Evolutionary conservation across 2,329 filamentous ascomycete genomes (phyloP).

Genomic region (Drechslerella stenobrocha): DNA sequence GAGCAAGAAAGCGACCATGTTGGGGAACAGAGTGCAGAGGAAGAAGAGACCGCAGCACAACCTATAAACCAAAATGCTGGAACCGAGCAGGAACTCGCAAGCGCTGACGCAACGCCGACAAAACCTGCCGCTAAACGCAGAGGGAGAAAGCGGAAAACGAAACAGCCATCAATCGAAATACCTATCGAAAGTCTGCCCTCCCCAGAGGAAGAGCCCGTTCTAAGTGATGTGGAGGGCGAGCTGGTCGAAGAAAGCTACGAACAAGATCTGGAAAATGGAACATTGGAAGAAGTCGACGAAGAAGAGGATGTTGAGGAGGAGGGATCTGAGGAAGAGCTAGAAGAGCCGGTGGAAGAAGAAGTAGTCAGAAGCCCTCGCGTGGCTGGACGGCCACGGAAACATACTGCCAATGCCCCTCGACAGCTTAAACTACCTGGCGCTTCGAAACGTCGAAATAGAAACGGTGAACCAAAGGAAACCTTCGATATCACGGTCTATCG

Average conservation of each 20-base stretch:
- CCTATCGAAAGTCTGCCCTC: constrained; percentile 13
- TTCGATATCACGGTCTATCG: constrained; percentile 45
- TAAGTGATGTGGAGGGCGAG: constrained; percentile 41
- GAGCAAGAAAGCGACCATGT: constrained; percentile 28
- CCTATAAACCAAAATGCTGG: constrained; percentile 14
- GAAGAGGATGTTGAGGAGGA: not conserved
- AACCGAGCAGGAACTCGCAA: not conserved
- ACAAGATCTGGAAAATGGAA: not conserved
- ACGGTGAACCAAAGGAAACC: constrained; percentile 39
- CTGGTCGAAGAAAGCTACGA: constrained; percentile 2
- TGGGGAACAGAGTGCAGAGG: constrained; percentile 5
- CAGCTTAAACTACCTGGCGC: constrained; percentile 12
- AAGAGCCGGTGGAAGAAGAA: constrained; percentile 19
- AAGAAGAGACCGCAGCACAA: constrained; percentile 11
- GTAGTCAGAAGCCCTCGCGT: constrained; percentile 9
- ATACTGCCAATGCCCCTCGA: not conserved
- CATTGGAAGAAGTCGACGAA: constrained; percentile 19
- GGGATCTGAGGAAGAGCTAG: not conserved
- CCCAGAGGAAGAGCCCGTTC: constrained; percentile 15
- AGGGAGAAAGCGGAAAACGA: constrained; percentile 34
- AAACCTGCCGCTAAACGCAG: constrained; percentile 12
- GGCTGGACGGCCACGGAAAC: constrained; percentile 7
- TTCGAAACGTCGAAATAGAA: constrained; percentile 21
- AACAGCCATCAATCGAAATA: constrained; percentile 32
- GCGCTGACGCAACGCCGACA: not conserved